Evolutionary conservation across 306 rosid species (phyloP).

Genomic region (Dalbergia cochinchinensis): DNA sequence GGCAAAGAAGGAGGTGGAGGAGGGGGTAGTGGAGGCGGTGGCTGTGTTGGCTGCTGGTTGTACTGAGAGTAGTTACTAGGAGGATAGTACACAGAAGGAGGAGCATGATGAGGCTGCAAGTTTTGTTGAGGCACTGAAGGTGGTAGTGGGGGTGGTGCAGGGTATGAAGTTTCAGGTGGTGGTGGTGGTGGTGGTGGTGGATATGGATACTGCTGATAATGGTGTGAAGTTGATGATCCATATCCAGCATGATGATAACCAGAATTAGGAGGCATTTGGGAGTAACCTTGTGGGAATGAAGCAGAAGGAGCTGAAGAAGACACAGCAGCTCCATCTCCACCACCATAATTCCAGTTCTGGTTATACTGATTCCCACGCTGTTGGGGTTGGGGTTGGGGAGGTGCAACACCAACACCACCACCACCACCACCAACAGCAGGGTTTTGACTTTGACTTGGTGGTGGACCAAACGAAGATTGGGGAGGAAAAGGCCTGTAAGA

Average conservation of each 20-base stretch:
- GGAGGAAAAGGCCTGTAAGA: slow-evolving; percentile 81
- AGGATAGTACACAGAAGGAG: slow-evolving; percentile 64
- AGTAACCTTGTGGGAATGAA: slow-evolving; percentile 40
- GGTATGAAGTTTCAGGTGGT: slow-evolving; percentile 54
- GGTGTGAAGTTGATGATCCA: slow-evolving; percentile 52
- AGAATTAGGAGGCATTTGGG: slow-evolving; percentile 54
- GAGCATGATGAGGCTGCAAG: slow-evolving; percentile 52
- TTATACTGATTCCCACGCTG: slow-evolving; percentile 63
- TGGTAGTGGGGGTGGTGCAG: slow-evolving; percentile 61
- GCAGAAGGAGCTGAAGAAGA: slow-evolving; percentile 52
- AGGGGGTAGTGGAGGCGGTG: slow-evolving; percentile 62
- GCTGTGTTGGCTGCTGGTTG: slow-evolving; percentile 57
- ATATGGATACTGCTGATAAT: slow-evolving; percentile 55
- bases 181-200: slow-evolving; percentile 66
- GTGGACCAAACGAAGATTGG: slow-evolving; percentile 55
- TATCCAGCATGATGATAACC: slow-evolving; percentile 53
- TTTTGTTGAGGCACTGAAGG: slow-evolving; percentile 55
- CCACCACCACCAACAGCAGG: slow-evolving; percentile 24
- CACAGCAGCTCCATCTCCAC: slow-evolving; percentile 31
- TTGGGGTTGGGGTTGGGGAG: slow-evolving; percentile 45
- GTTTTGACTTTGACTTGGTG: slow-evolving; percentile 50
- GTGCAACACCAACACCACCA: slow-evolving; percentile 34
- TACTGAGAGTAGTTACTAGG: slow-evolving; percentile 62
- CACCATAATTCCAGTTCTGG: slow-evolving; percentile 63
- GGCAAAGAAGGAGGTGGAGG: slow-evolving; percentile 73